Evolutionary conservation across 169 alveolate species (phyloP).

Genomic region (Eimeria acervulina): DNA sequence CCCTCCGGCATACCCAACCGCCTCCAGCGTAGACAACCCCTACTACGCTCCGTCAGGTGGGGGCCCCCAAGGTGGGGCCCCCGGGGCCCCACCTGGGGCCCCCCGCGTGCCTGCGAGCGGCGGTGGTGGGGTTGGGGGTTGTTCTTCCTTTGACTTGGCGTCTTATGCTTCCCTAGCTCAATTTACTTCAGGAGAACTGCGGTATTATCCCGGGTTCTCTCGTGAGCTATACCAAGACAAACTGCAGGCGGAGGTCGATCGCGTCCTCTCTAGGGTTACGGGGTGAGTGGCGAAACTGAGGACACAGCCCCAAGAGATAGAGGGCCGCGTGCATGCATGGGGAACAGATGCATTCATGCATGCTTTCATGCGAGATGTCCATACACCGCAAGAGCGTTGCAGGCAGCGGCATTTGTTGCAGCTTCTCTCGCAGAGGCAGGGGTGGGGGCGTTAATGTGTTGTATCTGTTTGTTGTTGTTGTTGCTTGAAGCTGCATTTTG

Average conservation of each 20-base stretch:
- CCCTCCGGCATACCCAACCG: slow-evolving; percentile 82
- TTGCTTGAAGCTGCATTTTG: background rate
- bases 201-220: slow-evolving; percentile 88
- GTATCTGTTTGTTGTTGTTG: background rate
- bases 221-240: slow-evolving; percentile 87
- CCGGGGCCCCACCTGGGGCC: background rate
- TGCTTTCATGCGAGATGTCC: background rate
- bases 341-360: slow-evolving; percentile 1
- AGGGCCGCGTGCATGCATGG: no score
- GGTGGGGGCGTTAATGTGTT: background rate
- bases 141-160: slow-evolving; percentile 85
- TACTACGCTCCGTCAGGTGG: slow-evolving; percentile 1
- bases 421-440: background rate
- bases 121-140: slow-evolving; percentile 36
- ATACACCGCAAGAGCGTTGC: background rate
- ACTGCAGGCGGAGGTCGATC: slow-evolving; percentile 92
- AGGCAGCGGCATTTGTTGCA: background rate
- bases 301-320: background rate
- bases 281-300: slow-evolving; percentile 82
- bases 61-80: background rate
- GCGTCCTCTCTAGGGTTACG: slow-evolving; percentile 92
- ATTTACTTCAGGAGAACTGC: slow-evolving; percentile 92
- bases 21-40: slow-evolving; percentile 79
- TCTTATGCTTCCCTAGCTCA: slow-evolving; percentile 89
- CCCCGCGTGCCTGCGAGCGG: background rate